phyloP scores from a whole-genome alignment of 257 asterid species.

The Thymus mandschuricus region DNA sequence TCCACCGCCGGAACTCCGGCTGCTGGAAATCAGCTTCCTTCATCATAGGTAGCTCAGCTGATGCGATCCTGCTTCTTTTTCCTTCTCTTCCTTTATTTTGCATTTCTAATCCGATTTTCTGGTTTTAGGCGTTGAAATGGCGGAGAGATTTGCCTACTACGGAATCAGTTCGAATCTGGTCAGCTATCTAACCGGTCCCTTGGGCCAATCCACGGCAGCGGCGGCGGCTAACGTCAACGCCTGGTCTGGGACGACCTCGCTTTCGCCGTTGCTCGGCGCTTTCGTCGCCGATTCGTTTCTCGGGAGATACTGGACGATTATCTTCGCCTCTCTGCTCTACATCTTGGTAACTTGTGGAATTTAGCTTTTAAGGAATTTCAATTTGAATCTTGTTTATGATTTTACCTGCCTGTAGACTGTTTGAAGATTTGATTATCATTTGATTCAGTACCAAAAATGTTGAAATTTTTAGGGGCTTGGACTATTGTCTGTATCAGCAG shows the following conservation, averaged over 20 bases:
- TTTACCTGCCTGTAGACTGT: not conserved
- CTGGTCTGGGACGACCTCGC: constrained; percentile 28
- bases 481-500: constrained; percentile 41
- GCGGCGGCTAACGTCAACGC: constrained; percentile 37
- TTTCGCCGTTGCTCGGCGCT: constrained; percentile 27
- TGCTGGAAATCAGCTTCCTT: constrained; percentile 48
- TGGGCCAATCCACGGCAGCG: constrained; percentile 28
- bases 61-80: not conserved
- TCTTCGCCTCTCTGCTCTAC: constrained; percentile 28
- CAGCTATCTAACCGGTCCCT: constrained; percentile 19
- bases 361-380: not conserved
- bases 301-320: constrained; percentile 27
- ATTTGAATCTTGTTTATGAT: not conserved
- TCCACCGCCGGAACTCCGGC: constrained; percentile 35
- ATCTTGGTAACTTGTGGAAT: constrained; percentile 9
- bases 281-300: constrained; percentile 29
- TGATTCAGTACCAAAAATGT: too few species aligned
- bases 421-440: too few species aligned
- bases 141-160: constrained; percentile 33
- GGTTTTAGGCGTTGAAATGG: constrained; percentile 29
- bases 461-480: constrained; percentile 35
- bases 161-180: constrained; percentile 33
- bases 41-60: constrained; percentile 35
- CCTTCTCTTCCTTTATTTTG: not conserved
- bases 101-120: not conserved